Conservation (phyloP, 2,329 filamentous ascomycete species). For the Microdochium nivale region DNA sequence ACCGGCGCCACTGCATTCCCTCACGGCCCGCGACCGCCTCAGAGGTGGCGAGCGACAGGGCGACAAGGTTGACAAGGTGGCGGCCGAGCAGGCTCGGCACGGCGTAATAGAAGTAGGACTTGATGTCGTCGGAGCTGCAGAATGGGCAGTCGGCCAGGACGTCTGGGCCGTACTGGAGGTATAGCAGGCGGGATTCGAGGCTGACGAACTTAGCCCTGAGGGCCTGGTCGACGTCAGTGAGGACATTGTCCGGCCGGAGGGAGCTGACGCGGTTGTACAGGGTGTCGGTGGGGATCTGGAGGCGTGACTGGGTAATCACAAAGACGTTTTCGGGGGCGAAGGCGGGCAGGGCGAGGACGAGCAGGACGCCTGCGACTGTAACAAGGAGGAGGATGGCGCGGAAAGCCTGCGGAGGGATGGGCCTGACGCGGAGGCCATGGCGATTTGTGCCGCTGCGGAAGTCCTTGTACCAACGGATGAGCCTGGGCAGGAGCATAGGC, state of each 20-base stretch:
- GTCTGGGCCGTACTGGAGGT: conserved; percentile 73
- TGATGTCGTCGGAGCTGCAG: conserved; percentile 62
- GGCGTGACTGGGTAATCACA: conserved; percentile 63
- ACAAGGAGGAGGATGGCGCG: conserved; percentile 54
- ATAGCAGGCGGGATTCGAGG: conserved; percentile 66
- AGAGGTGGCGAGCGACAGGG: conserved; percentile 68
- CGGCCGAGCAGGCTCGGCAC: conserved; percentile 63
- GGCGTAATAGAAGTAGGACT: conserved; percentile 72
- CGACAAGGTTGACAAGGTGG: conserved; percentile 70
- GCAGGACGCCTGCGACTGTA: conserved; percentile 37
- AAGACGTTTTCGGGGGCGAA: conserved; percentile 80
- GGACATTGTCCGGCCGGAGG: conserved; percentile 35
- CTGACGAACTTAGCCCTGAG: conserved; percentile 63
- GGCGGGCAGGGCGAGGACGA: conserved; percentile 53
- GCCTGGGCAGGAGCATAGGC: conserved; percentile 61
- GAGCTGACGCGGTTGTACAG: conserved; percentile 68
- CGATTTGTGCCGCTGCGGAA: conserved; percentile 31
- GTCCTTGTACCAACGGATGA: conserved; percentile 55
- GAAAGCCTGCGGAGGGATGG: conserved; percentile 44
- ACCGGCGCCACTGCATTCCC: conserved; percentile 59
- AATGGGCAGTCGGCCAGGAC: conserved; percentile 72
- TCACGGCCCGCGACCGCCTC: conserved; percentile 53
- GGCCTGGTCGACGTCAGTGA: conserved; percentile 52
- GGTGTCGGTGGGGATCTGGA: conserved; percentile 78
- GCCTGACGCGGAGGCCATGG: conserved; percentile 40